A percentile compares a stretch with the other conserved stretches of the same genome.
Conservation (phyloP, 2,329 filamentous ascomycete genomes). For the Trichoderma oligosporum region DNA sequence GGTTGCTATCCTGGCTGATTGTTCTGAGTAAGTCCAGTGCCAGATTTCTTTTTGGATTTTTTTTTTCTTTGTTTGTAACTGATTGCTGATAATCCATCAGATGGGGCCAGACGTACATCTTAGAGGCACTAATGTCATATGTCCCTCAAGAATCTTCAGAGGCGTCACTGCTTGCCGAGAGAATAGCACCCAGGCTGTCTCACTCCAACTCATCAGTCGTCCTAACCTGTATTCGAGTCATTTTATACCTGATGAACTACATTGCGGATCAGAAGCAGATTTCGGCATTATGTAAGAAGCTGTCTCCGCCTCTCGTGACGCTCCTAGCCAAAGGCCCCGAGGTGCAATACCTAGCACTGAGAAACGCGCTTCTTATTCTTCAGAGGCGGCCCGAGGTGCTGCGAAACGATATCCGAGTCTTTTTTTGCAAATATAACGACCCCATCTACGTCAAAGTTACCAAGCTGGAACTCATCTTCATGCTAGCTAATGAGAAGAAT, state of each 20-base stretch:
- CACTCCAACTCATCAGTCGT: constrained; percentile 97
- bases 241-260: constrained; percentile 98
- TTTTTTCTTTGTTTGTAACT: background rate
- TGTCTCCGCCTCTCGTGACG: constrained; percentile 92
- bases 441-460: constrained; percentile 99
- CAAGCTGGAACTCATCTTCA: constrained; percentile 97
- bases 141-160: constrained; percentile 88
- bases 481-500: constrained; percentile 93
- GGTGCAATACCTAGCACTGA: constrained; percentile 93
- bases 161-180: constrained; percentile 83
- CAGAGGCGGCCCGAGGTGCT: constrained; percentile 90
- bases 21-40: constrained; percentile 72
- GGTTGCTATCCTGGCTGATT: constrained; percentile 92
- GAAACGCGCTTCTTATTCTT: constrained; percentile 90
- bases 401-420: constrained; percentile 94
- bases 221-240: constrained; percentile 90
- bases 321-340: constrained; percentile 93
- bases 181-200: constrained; percentile 90
- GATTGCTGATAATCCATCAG: constrained; percentile 41
- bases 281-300: constrained; percentile 79
- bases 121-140: constrained; percentile 97
- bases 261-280: constrained; percentile 89
- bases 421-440: constrained; percentile 99
- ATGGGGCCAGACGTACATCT: constrained; percentile 98
- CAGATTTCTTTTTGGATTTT: too few species aligned